Evolutionary conservation across 1,139 yeast genomes (phyloP).

Genomic region (Taphrina communis): DNA sequence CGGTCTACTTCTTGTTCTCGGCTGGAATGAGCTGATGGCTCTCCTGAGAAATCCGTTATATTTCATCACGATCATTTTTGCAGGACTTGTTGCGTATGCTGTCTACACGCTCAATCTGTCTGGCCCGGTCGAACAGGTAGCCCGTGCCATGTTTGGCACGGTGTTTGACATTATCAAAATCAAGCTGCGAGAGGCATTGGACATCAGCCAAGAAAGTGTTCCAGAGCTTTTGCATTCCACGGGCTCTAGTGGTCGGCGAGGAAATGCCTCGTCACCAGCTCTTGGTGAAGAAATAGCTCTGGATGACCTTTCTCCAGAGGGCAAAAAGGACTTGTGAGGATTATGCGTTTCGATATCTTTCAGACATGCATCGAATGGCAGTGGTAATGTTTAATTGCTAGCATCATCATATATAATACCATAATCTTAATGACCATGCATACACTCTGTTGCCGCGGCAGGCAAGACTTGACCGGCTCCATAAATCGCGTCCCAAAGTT

Average conservation of each 20-base stretch:
- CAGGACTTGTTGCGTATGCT: slow-evolving; percentile 69
- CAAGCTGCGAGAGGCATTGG: slow-evolving; percentile 28
- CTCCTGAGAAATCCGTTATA: slow-evolving; percentile 81
- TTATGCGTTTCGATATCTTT: background rate
- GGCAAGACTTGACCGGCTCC: background rate
- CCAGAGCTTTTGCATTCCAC: slow-evolving; percentile 36
- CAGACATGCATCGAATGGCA: background rate
- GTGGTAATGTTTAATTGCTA: slow-evolving; percentile 1
- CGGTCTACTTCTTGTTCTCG: slow-evolving; percentile 71
- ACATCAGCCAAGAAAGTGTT: slow-evolving; percentile 33
- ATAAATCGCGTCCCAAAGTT: background rate
- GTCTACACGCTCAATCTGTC: slow-evolving; percentile 74
- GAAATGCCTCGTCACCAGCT: background rate
- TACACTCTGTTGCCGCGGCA: background rate
- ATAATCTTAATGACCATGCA: background rate
- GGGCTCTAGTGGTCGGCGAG: slow-evolving; percentile 4
- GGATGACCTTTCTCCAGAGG: slow-evolving; percentile 7
- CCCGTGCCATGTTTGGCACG: slow-evolving; percentile 40
- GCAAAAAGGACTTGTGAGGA: slow-evolving; percentile 4
- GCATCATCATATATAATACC: background rate
- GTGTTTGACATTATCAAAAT: slow-evolving; percentile 40
- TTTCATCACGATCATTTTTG: slow-evolving; percentile 63
- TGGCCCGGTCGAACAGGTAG: slow-evolving; percentile 62
- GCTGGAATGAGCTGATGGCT: slow-evolving; percentile 96
- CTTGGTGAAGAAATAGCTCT: slow-evolving; percentile 1